These are phyloP conservation scores for Mallotus repandus DNA, from an alignment of 441 rosid species.

Conservation along the genomic window DNA sequence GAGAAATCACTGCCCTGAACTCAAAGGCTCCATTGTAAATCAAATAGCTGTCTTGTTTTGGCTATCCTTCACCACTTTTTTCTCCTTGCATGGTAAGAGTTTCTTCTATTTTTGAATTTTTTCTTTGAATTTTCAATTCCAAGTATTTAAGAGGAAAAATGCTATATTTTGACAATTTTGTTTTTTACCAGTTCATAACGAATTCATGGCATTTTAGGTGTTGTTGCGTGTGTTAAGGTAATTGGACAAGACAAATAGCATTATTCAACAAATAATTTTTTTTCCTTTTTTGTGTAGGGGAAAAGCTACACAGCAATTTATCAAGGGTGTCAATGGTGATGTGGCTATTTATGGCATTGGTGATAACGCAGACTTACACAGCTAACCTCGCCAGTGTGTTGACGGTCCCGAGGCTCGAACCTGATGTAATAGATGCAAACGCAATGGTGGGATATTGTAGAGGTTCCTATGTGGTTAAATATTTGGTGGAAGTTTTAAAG, in stretches of 20 bases:
- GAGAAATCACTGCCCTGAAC: slow-evolving; percentile 12
- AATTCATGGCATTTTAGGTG: no score
- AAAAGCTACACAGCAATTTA: slow-evolving; percentile 33
- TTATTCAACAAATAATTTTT: no score
- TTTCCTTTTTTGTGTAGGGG: slow-evolving; percentile 24
- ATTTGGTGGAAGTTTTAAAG: slow-evolving; percentile 27
- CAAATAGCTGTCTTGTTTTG: slow-evolving; percentile 29
- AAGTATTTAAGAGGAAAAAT: not conserved
- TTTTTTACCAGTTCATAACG: no score
- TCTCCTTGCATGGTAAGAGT: slow-evolving; percentile 26
- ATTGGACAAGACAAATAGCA: no score
- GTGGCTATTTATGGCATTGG: slow-evolving; percentile 38
- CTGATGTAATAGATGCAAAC: not conserved
- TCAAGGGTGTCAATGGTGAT: slow-evolving; percentile 33
- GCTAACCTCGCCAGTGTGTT: slow-evolving; percentile 34
- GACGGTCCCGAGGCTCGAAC: slow-evolving; percentile 26
- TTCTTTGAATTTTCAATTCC: not conserved
- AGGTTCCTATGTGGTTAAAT: slow-evolving; percentile 3
- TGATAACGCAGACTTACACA: slow-evolving; percentile 36
- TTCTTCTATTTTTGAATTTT: not conserved
- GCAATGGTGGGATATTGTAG: slow-evolving; percentile 27
- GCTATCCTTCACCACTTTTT: slow-evolving; percentile 28
- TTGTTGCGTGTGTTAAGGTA: no score
- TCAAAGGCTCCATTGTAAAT: slow-evolving; percentile 9
- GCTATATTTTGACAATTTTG: no score